phyloP scores from a whole-genome alignment of 805 yeast species.

The Metschnikowia cubensis region DNA sequence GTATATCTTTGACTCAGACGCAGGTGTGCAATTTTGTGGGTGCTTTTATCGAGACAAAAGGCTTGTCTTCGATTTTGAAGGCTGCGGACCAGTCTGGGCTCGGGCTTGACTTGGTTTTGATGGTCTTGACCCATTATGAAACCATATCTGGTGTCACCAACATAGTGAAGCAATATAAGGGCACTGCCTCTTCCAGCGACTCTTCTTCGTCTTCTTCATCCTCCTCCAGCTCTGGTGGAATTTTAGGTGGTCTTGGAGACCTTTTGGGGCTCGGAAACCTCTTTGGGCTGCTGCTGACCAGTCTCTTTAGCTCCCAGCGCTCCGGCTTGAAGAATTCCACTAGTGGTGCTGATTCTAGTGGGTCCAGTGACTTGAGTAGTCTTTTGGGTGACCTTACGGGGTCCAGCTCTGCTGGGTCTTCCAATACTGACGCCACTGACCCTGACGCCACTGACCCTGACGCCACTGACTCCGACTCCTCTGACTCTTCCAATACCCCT shows the following conservation, averaged over 20 bases:
- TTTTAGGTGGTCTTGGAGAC: slow-evolving; percentile 9
- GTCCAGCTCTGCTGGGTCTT: not conserved
- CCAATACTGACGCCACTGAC: slow-evolving; percentile 2
- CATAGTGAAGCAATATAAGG: slow-evolving; percentile 14
- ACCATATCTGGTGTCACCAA: slow-evolving; percentile 16
- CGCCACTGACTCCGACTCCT: not conserved
- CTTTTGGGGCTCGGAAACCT: slow-evolving; percentile 5
- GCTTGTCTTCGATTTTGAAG: slow-evolving; percentile 20
- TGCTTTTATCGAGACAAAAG: slow-evolving; percentile 20
- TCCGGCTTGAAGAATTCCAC: not conserved
- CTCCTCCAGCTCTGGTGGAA: slow-evolving; percentile 1
- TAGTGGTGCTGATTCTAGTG: not conserved
- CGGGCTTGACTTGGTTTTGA: slow-evolving; percentile 24
- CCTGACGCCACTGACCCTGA: slow-evolving; percentile 2
- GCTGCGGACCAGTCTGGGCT: slow-evolving; percentile 26
- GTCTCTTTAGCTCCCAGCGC: not conserved
- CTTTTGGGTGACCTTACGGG: not conserved
- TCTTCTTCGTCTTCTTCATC: not conserved
- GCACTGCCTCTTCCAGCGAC: not conserved
- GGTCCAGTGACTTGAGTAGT: not conserved
- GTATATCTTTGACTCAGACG: slow-evolving; percentile 24
- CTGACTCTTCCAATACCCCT: not conserved
- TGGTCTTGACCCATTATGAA: slow-evolving; percentile 19
- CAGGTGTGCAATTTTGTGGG: slow-evolving; percentile 23
- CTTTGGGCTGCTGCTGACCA: not conserved